These are phyloP conservation scores for Aurinia saxatilis DNA, from an alignment of 345 rosid genomes.

Conservation along the genomic window DNA sequence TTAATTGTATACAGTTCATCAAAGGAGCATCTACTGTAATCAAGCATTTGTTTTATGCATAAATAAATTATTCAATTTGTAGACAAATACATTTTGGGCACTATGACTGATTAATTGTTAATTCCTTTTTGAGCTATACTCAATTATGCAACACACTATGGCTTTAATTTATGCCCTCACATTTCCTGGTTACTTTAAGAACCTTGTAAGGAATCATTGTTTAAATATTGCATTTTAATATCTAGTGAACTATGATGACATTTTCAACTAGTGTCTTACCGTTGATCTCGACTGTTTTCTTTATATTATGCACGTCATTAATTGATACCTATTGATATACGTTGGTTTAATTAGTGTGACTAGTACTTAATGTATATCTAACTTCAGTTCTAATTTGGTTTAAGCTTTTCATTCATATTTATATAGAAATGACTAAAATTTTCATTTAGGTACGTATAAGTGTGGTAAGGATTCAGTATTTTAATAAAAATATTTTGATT, in stretches of 20 bases:
- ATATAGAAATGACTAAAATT: too few relatives aligned
- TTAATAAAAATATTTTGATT: too few relatives aligned
- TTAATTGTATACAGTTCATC: too few relatives aligned
- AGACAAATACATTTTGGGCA: slow-evolving; percentile 3
- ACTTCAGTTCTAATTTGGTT: too few relatives aligned
- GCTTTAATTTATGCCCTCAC: slow-evolving; percentile 16
- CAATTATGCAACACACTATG: slow-evolving; percentile 26
- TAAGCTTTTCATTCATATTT: too few relatives aligned
- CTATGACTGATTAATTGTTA: neutral
- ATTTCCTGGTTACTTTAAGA: slow-evolving; percentile 9
- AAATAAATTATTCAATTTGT: neutral
- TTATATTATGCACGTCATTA: too few relatives aligned
- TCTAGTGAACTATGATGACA: slow-evolving; percentile 17
- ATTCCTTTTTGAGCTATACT: neutral
- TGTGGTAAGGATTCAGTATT: too few relatives aligned
- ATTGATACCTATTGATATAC: neutral
- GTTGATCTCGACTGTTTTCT: slow-evolving; percentile 6
- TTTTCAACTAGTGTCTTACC: slow-evolving; percentile 17
- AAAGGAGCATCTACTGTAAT: too few relatives aligned
- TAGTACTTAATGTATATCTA: too few relatives aligned
- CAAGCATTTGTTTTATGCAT: too few relatives aligned
- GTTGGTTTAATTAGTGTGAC: neutral
- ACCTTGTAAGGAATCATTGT: slow-evolving; percentile 9
- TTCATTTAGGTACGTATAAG: too few relatives aligned
- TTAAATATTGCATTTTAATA: neutral